Evolutionary conservation across 1,284 basidiomycete species (phyloP).

Genomic region (Pterulicium gracile): DNA sequence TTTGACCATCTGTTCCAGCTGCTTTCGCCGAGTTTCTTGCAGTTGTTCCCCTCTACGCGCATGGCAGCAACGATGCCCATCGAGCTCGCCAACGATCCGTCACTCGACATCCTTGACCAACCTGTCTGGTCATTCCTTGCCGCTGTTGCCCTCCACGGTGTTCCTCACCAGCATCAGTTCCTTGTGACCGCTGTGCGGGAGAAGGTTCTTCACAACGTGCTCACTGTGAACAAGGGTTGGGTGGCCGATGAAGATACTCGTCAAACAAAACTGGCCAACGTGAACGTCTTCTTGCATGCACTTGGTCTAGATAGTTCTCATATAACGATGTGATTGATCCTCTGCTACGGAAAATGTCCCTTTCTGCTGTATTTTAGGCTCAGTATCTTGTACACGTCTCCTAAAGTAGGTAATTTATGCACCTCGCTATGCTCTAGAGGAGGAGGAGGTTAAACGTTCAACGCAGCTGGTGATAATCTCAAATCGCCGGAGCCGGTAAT

Average conservation of each 20-base stretch:
- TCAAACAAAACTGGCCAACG: constrained; percentile 63
- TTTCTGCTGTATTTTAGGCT: too few relatives aligned
- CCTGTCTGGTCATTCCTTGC: constrained; percentile 91
- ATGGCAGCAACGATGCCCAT: constrained; percentile 37
- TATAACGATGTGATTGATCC: constrained; percentile 29
- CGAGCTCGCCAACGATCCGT: constrained; percentile 21
- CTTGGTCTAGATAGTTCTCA: constrained; percentile 78
- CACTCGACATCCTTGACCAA: constrained; percentile 73
- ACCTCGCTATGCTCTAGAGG: too few relatives aligned
- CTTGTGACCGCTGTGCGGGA: constrained; percentile 85
- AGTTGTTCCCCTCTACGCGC: constrained; percentile 87
- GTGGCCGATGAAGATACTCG: constrained; percentile 59
- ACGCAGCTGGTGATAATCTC: too few relatives aligned
- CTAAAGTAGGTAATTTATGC: too few relatives aligned
- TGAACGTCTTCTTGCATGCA: constrained; percentile 80
- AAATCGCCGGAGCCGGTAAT: too few relatives aligned
- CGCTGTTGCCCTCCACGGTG: constrained; percentile 79
- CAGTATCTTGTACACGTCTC: too few relatives aligned
- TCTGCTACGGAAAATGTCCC: too few relatives aligned
- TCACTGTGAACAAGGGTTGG: constrained; percentile 68
- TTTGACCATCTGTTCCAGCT: constrained; percentile 80
- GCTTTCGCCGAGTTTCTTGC: constrained; percentile 63
- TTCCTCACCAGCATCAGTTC: constrained; percentile 75
- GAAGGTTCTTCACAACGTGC: constrained; percentile 84
- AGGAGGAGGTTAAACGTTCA: too few relatives aligned